Conservation (phyloP, 148 eudicot genomes). For the Silene latifolia region DNA sequence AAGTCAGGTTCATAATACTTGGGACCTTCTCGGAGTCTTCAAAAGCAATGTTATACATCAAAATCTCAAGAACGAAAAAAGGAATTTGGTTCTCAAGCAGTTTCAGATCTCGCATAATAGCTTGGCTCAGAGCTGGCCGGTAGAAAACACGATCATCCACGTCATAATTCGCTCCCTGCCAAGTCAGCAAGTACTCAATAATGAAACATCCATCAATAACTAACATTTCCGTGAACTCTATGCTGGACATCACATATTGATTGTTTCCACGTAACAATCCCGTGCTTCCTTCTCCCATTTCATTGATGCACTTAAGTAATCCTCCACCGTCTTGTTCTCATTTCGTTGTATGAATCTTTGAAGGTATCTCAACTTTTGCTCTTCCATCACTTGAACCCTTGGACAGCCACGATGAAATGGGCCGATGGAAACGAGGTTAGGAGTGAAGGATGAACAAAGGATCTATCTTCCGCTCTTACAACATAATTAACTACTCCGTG, state of each 20-base stretch:
- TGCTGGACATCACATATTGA: conserved; percentile 25
- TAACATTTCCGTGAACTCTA: conserved; percentile 34
- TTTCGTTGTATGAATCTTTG: conserved; percentile 22
- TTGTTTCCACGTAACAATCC: conserved; percentile 32
- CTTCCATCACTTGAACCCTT: conserved; percentile 22
- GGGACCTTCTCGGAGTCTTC: conserved; percentile 25
- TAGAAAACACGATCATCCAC: conserved; percentile 28
- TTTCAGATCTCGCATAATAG: conserved; percentile 29
- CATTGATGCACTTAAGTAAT: conserved; percentile 24
- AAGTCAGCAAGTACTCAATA: conserved; percentile 32
- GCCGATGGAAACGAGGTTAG: conserved; percentile 32
- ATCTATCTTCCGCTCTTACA: conserved; percentile 33
- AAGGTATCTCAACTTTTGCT: conserved; percentile 27
- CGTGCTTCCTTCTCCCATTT: conserved; percentile 41
- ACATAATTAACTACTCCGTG: no score
- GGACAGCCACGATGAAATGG: conserved; percentile 29
- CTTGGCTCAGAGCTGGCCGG: conserved; percentile 30
- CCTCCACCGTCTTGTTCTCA: conserved; percentile 23
- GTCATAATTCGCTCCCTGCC: conserved; percentile 15
- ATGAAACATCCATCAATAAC: conserved; percentile 33
- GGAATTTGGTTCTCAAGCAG: conserved; percentile 35
- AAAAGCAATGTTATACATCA: conserved; percentile 28
- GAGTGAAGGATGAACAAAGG: conserved; percentile 34
- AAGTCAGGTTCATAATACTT: conserved; percentile 23
- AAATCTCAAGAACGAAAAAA: conserved; percentile 27